Conservation (phyloP, 78 protist genomes). For the Dictyostelium brefeldianum region DNA sequence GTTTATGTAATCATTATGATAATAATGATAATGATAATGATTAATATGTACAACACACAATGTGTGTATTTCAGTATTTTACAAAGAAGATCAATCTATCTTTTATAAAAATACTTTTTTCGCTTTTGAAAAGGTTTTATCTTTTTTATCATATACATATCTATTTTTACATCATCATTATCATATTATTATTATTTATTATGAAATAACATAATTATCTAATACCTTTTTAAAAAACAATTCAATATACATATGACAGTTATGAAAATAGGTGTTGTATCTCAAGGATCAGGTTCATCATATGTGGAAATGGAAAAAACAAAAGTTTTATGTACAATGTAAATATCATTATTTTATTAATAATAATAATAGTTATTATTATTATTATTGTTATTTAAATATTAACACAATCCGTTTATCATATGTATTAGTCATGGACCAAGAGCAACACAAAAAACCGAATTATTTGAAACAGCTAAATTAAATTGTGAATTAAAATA, state of each 20-base stretch:
- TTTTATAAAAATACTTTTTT: no score
- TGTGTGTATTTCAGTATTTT: no score
- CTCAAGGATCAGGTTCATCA: slow-evolving; percentile 90
- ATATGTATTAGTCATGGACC: slow-evolving; percentile 78
- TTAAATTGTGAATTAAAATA: slow-evolving; percentile 83
- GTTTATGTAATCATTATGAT: slow-evolving; percentile 7
- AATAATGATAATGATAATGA: neutral
- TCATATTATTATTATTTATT: no score
- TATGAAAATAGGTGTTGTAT: slow-evolving; percentile 82
- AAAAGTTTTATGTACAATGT: slow-evolving; percentile 89
- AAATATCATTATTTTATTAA: neutral
- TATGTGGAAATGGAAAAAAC: slow-evolving; percentile 87
- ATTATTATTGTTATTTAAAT: neutral
- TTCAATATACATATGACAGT: neutral
- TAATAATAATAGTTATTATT: neutral
- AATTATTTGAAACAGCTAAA: slow-evolving; percentile 84
- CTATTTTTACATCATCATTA: no score
- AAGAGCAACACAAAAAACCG: slow-evolving; percentile 68
- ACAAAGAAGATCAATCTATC: no score
- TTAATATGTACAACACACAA: neutral
- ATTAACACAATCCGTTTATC: neutral
- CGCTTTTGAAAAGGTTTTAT: no score
- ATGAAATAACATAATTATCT: no score
- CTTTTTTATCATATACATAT: no score
- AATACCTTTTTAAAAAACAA: neutral